Evolutionary conservation across 2,329 filamentous ascomycete genomes (phyloP).

Genomic region (Cladosporium halotolerans): DNA sequence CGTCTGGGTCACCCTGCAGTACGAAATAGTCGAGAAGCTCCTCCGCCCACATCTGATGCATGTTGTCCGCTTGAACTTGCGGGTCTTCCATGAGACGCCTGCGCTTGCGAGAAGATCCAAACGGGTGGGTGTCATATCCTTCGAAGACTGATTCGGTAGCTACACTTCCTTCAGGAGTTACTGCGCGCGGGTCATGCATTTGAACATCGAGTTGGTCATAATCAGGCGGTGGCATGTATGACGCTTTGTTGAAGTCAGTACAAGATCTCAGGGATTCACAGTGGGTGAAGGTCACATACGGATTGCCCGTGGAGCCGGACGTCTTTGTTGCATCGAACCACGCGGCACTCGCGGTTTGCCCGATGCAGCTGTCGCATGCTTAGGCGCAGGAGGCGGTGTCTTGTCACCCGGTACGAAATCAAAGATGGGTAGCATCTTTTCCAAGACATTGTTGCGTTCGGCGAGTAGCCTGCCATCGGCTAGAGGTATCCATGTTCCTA

Average conservation of each 20-base stretch:
- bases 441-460: constrained; percentile 76
- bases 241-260: neutral
- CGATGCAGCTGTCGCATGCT: constrained; percentile 64
- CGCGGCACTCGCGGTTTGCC: constrained; percentile 77
- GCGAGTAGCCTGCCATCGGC: constrained; percentile 74
- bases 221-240: constrained; percentile 15
- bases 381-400: constrained; percentile 87
- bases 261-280: no score
- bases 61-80: constrained; percentile 66
- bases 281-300: neutral
- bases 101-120: constrained; percentile 59
- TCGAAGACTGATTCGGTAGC: constrained; percentile 79
- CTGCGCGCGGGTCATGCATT: constrained; percentile 47
- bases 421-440: constrained; percentile 80
- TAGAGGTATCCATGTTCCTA: constrained; percentile 93
- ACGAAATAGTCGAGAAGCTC: constrained; percentile 95
- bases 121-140: constrained; percentile 71
- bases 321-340: constrained; percentile 18
- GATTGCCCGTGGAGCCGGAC: constrained; percentile 18
- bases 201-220: constrained; percentile 25
- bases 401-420: constrained; percentile 78
- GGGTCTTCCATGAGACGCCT: constrained; percentile 59
- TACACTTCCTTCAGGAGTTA: constrained; percentile 79
- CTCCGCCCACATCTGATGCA: constrained; percentile 87
- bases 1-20: constrained; percentile 51